Evolutionary conservation across 1,139 yeast genomes (phyloP).

Genomic region (Debaryomycetaceae sp.): DNA sequence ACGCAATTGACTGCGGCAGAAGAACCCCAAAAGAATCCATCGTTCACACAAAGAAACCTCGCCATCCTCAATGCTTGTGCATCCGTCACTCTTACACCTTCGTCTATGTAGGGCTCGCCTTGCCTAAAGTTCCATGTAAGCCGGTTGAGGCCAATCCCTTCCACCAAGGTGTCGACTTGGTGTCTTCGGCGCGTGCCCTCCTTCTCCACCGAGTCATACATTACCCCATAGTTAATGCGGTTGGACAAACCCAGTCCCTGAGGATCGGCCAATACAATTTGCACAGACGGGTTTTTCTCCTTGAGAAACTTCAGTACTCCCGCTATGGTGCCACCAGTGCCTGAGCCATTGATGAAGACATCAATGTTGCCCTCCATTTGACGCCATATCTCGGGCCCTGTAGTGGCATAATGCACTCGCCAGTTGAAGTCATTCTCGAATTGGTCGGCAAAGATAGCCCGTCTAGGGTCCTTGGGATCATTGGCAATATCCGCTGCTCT

Average conservation of each 20-base stretch:
- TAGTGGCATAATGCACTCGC: constrained; percentile 73
- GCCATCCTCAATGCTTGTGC: constrained; percentile 86
- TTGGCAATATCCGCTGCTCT: constrained; percentile 54
- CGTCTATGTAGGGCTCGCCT: constrained; percentile 71
- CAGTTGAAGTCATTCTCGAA: constrained; percentile 92
- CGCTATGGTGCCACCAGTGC: constrained; percentile 78
- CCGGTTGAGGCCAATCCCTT: constrained; percentile 89
- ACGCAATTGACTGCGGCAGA: constrained; percentile 92
- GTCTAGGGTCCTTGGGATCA: constrained; percentile 30
- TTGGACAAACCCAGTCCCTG: constrained; percentile 92
- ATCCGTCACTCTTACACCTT: constrained; percentile 75
- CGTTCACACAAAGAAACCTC: constrained; percentile 68
- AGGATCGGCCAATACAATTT: constrained; percentile 79
- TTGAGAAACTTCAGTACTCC: constrained; percentile 80
- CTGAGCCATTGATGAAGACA: constrained; percentile 75
- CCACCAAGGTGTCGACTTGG: constrained; percentile 92
- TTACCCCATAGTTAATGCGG: constrained; percentile 82
- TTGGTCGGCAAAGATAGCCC: constrained; percentile 89
- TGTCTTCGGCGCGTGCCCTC: constrained; percentile 95
- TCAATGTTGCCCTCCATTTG: constrained; percentile 67
- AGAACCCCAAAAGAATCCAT: constrained; percentile 88
- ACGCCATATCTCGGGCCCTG: constrained; percentile 84
- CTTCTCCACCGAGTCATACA: constrained; percentile 83
- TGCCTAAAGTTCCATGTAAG: constrained; percentile 74
- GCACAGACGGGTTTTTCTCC: constrained; percentile 33